These are phyloP conservation scores for Hemileccinum rubropunctum DNA, from an alignment of 768 basidiomycete species.

Conservation along the genomic window DNA sequence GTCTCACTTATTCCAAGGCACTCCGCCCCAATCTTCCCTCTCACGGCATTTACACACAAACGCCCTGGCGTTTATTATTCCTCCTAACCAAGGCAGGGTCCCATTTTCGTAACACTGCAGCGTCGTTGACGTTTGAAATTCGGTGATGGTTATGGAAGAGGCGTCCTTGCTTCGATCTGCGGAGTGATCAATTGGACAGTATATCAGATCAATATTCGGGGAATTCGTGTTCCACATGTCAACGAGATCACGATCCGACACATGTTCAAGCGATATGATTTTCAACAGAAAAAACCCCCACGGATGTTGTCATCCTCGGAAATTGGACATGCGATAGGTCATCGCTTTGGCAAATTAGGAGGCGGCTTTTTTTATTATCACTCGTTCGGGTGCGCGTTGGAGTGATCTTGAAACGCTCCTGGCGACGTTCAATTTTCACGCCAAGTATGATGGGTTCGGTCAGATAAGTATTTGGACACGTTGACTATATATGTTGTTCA, in stretches of 20 bases:
- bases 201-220: constrained; percentile 18
- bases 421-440: background rate
- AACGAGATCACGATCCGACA: constrained; percentile 7
- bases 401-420: background rate
- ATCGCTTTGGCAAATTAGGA: constrained; percentile 10
- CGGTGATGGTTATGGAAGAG: constrained; percentile 27
- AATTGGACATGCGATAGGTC: constrained; percentile 13
- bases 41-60: background rate
- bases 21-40: background rate
- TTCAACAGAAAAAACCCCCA: constrained; percentile 1
- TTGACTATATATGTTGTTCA: background rate
- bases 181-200: constrained; percentile 18
- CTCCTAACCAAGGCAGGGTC: background rate
- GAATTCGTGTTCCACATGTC: constrained; percentile 1
- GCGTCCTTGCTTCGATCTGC: constrained; percentile 23
- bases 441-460: background rate
- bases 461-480: background rate
- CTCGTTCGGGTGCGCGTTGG: background rate
- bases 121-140: constrained; percentile 18
- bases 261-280: constrained; percentile 3
- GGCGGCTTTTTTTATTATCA: background rate
- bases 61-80: background rate
- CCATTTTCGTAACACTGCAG: constrained; percentile 1
- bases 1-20: background rate
- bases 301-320: constrained; percentile 22